Percentiles rank a stretch among this genome's conserved stretches.
phyloP scores from a whole-genome alignment of 129 eudicot species.

The Ambrosia trifida region DNA sequence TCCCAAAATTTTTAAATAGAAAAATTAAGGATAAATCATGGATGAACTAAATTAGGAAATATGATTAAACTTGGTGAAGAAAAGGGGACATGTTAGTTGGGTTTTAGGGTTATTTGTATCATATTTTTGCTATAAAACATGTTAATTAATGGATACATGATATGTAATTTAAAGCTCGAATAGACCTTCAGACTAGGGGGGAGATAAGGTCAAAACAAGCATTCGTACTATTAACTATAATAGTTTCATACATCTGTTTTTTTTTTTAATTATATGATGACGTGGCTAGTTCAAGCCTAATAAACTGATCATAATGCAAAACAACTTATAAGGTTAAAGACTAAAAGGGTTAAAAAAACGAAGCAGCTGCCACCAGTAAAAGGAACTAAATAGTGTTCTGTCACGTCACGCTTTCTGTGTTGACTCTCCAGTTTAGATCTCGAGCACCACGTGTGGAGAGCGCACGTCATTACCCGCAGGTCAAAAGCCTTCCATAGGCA shows the following conservation, averaged over 20 bases:
- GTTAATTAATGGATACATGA: constrained; percentile 1
- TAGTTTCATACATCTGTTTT: not conserved
- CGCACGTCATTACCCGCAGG: too few species aligned
- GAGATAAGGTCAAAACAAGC: constrained; percentile 28
- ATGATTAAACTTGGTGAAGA: constrained; percentile 24
- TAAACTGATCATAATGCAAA: too few species aligned
- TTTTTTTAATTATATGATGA: too few species aligned
- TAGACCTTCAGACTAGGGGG: constrained; percentile 20
- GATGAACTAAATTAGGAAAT: constrained; percentile 17
- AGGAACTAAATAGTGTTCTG: too few species aligned
- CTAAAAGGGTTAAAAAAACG: too few species aligned
- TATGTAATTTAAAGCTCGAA: constrained; percentile 14
- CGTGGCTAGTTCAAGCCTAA: too few species aligned
- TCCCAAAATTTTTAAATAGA: constrained; percentile 15
- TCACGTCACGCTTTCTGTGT: too few species aligned
- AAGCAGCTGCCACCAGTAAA: too few species aligned
- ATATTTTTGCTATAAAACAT: constrained; percentile 10
- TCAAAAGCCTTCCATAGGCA: too few species aligned
- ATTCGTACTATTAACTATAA: constrained; percentile 5
- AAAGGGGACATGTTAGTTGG: constrained; percentile 16
- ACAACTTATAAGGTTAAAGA: too few species aligned
- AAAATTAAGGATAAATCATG: constrained; percentile 20
- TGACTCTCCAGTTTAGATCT: too few species aligned
- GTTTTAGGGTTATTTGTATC: constrained; percentile 29
- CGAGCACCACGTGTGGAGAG: too few species aligned